Evolutionary conservation across 2,329 filamentous ascomycete species (phyloP).

Genomic region (Exophiala phaeomuriformis): DNA sequence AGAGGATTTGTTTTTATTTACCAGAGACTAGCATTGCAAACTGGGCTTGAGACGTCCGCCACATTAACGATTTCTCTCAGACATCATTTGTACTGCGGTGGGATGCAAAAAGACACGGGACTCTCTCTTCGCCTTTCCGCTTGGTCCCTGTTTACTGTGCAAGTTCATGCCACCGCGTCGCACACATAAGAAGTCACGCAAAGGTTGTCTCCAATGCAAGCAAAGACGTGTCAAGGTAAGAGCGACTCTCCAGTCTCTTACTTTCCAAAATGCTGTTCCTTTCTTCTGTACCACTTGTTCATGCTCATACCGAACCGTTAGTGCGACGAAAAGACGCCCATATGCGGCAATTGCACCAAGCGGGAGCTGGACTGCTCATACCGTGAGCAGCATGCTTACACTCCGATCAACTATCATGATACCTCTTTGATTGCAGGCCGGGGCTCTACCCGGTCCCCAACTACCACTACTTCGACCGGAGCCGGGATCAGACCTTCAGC

Average conservation of each 20-base stretch:
- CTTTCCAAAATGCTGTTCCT: neutral
- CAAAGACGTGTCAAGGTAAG: constrained; percentile 35
- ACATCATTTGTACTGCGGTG: too few relatives aligned
- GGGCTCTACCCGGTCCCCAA: too few relatives aligned
- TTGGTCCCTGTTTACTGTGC: too few relatives aligned
- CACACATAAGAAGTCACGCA: constrained; percentile 39
- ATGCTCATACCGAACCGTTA: constrained; percentile 4
- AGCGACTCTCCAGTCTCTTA: constrained; percentile 15
- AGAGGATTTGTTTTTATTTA: too few relatives aligned
- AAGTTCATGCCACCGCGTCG: constrained; percentile 33
- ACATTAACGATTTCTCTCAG: too few relatives aligned
- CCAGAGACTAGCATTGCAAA: too few relatives aligned
- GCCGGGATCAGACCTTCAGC: too few relatives aligned
- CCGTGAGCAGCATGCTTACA: constrained; percentile 15
- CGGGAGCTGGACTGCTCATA: constrained; percentile 32
- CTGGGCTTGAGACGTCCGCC: too few relatives aligned
- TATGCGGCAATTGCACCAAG: constrained; percentile 35
- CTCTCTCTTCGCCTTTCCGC: too few relatives aligned
- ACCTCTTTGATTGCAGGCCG: neutral
- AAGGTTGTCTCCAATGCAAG: constrained; percentile 39
- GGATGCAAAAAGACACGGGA: too few relatives aligned
- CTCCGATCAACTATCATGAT: neutral
- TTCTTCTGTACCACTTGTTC: neutral
- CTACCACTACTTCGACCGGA: too few relatives aligned
- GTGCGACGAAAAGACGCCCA: constrained; percentile 37